Evolutionary conservation across 2,329 filamentous ascomycete genomes (phyloP).

Genomic region (Amesomyces nigricolor): DNA sequence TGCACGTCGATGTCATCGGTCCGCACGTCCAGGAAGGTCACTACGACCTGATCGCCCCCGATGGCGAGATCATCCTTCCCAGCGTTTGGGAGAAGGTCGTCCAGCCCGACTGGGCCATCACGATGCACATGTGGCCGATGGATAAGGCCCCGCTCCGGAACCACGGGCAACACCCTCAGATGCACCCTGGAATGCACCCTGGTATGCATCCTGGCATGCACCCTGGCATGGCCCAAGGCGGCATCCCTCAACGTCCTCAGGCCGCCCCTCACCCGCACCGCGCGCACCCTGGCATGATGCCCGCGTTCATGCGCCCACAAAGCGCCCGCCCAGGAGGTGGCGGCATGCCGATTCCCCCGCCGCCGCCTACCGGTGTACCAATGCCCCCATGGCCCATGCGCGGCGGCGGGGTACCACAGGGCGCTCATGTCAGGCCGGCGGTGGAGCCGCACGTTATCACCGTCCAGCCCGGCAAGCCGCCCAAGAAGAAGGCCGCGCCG

Average conservation of each 20-base stretch:
- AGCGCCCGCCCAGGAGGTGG: slow-evolving; percentile 7
- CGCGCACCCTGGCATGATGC: not conserved
- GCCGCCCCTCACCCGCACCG: slow-evolving; percentile 4
- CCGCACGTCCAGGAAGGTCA: slow-evolving; percentile 72
- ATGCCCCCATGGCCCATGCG: not conserved
- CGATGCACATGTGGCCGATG: slow-evolving; percentile 56
- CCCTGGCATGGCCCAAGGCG: slow-evolving; percentile 15
- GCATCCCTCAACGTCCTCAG: slow-evolving; percentile 8
- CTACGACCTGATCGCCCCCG: slow-evolving; percentile 73
- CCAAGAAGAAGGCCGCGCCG: slow-evolving; percentile 27
- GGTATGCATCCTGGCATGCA: slow-evolving; percentile 5
- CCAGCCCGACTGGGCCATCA: slow-evolving; percentile 66
- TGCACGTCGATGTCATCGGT: slow-evolving; percentile 70
- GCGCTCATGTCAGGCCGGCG: not conserved
- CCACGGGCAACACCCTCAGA: slow-evolving; percentile 10
- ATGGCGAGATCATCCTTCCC: slow-evolving; percentile 77
- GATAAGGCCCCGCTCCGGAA: slow-evolving; percentile 35
- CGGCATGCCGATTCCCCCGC: slow-evolving; percentile 15
- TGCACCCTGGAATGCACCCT: slow-evolving; percentile 13
- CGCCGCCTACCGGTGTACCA: slow-evolving; percentile 6
- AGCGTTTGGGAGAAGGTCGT: slow-evolving; percentile 77
- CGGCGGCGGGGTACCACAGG: not conserved
- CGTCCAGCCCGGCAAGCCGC: slow-evolving; percentile 25
- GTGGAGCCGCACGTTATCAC: slow-evolving; percentile 25
- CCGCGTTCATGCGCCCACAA: slow-evolving; percentile 8